phyloP scores from a whole-genome alignment of 2,329 filamentous ascomycete species.

The Venturia carpophila region DNA sequence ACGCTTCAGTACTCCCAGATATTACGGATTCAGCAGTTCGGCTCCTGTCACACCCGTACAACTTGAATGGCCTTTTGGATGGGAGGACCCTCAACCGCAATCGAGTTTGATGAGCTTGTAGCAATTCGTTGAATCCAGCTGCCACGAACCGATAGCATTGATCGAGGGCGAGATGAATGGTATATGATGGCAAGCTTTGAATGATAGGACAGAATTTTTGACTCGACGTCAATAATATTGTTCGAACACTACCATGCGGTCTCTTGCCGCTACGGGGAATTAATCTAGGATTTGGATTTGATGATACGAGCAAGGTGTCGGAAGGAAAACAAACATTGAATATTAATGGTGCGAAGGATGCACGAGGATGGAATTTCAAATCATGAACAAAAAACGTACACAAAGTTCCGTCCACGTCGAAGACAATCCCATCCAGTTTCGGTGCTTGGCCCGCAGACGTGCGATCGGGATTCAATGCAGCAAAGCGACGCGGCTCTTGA shows the following conservation, averaged over 20 bases:
- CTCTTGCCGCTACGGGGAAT: not conserved
- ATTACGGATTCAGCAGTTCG: too few relatives aligned
- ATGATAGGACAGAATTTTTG: not conserved
- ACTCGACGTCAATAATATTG: not conserved
- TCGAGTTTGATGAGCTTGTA: too few relatives aligned
- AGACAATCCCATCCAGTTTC: slow-evolving; percentile 56
- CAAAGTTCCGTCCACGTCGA: slow-evolving; percentile 92
- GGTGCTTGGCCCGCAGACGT: slow-evolving; percentile 30
- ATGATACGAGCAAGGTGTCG: not conserved
- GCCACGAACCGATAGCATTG: too few relatives aligned
- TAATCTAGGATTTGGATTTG: not conserved
- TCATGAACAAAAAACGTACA: slow-evolving; percentile 47
- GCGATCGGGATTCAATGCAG: slow-evolving; percentile 38
- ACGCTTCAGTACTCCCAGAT: too few relatives aligned
- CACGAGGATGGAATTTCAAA: not conserved
- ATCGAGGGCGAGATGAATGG: not conserved
- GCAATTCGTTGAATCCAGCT: too few relatives aligned
- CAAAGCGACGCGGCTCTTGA: slow-evolving; percentile 38
- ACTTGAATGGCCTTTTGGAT: too few relatives aligned
- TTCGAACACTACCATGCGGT: not conserved
- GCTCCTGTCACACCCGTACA: too few relatives aligned
- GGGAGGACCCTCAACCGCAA: too few relatives aligned
- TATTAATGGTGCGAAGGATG: not conserved
- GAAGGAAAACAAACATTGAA: not conserved
- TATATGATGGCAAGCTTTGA: not conserved